These are phyloP conservation scores for Massarina eburnea DNA, from an alignment of 2,329 filamentous ascomycete genomes.

Conservation along the genomic window DNA sequence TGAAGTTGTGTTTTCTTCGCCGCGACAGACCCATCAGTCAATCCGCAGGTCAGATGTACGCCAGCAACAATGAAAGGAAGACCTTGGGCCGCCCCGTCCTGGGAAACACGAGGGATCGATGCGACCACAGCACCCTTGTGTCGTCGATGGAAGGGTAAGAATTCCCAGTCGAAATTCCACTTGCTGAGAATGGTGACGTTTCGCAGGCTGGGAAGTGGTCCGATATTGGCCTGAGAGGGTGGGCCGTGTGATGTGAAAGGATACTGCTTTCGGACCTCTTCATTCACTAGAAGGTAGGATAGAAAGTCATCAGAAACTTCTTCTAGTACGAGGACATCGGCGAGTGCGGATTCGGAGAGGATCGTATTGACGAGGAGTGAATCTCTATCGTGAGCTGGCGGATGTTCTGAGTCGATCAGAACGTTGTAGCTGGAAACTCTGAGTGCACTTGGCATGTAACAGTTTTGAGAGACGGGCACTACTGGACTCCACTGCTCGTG, in stretches of 20 bases:
- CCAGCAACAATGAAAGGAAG: slow-evolving; percentile 55
- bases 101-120: slow-evolving; percentile 43
- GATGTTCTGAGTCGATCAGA: slow-evolving; percentile 43
- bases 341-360: slow-evolving; percentile 32
- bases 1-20: slow-evolving; percentile 61
- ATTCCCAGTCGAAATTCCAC: slow-evolving; percentile 58
- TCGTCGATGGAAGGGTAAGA: slow-evolving; percentile 55
- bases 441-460: slow-evolving; percentile 17
- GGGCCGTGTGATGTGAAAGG: slow-evolving; percentile 61
- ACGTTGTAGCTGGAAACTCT: slow-evolving; percentile 49
- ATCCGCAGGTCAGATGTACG: slow-evolving; percentile 63
- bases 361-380: slow-evolving; percentile 40
- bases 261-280: slow-evolving; percentile 52
- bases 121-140: slow-evolving; percentile 62
- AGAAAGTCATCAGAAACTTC: slow-evolving; percentile 69
- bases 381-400: slow-evolving; percentile 41
- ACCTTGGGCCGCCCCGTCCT: slow-evolving; percentile 24
- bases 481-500: slow-evolving; percentile 25
- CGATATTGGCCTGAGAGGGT: slow-evolving; percentile 53
- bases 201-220: slow-evolving; percentile 60
- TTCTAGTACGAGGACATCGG: slow-evolving; percentile 54
- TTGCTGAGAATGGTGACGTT: slow-evolving; percentile 64
- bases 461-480: not conserved
- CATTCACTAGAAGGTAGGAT: slow-evolving; percentile 53
- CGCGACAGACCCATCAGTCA: slow-evolving; percentile 60